Evolutionary conservation across 768 basidiomycete species (phyloP), one percentile per base, ranked within the genome.

Genomic region (Russula compacta): DNA sequence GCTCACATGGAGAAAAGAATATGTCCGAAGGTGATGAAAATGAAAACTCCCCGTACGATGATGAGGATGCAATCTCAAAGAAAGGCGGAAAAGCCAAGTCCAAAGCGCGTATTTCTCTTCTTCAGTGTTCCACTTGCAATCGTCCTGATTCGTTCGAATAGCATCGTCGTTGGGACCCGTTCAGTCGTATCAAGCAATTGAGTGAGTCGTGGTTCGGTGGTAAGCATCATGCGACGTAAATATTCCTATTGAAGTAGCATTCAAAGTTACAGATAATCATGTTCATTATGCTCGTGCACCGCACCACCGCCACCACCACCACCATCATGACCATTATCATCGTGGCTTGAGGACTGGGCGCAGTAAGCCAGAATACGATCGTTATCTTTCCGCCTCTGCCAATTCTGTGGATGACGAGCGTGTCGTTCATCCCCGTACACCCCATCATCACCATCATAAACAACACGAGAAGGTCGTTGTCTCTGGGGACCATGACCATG

Each of bases 131-230:
- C 7, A 29, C 7, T 36, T 7, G 7, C 38, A 19, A 24, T 43
- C 17, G 14, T 33, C 17, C 56, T 52, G 10, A 62, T 21, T 17
- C 39, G 21, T n/a, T 44, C 14, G 39, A 43, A 39, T 12, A 48
- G n/a, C 52, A 68, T 65, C 66, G 67, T 32, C 53, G 44, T 15
- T 70, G 62, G 64, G 53, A 67, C 50, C 48, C 65, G 3, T 19
- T 59, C 17, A 39, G 64, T 49, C 67, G 70, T 4, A 19, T 70
- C 9, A 12, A 65, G 38, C n/a, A 66, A 57, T 32, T 66, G 53
- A 60, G 60, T 44, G 40, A 54, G 32, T n/a, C 67, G 7, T 67
- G 66, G 64, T 55, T 70, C 11, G 62, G 65, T 12, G 57, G 53
- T 51, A 29, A 59, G 52, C 29, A 62, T 24, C 19, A 24, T 55